Base-by-base conservation (phyloP, 129 eudicot genomes). In the Erigeron canadensis region DNA sequence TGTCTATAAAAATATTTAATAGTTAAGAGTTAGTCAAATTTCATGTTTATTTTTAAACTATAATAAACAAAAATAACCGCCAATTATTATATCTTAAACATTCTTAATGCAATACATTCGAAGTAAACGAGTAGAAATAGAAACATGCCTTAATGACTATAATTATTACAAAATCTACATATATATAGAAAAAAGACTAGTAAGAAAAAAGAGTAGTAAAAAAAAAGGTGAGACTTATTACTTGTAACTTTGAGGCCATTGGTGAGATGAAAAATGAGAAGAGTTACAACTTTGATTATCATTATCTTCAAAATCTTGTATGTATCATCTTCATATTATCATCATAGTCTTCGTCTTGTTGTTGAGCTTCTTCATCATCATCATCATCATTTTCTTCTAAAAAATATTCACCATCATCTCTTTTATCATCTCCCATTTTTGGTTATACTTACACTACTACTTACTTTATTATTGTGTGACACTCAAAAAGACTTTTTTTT, bases 221-320 rank as follows among this genome's bases (percentile, higher is more conserved):
- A n/a, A 68, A 10, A 37, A 0, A 16, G 51, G 6, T 11, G n/a
- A 23, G n/a, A n/a, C 71, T 77, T 22, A 77, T n/a, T n/a, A n/a
- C 81, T 77, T 71, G 60, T 77, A 77, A 70, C 81, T 77, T 69
- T 77, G 81, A 48, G 81, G 81, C 81, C 81, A 77, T 70, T 77
- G 81, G 71, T 2, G 70, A 54, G 81, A 77, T 13, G 72, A 70
- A 66, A 77, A 77, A 77, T 70, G 76, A 40, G 81, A 77, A 19
- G 75, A 75, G 43, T 5, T 21, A 6, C 70, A 64, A 62, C 77
- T 77, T 51, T 15, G 76, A 42, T 71, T 16, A 44, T 63, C 67
- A 63, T 51, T 71, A 50, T 50, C 53, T 2, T 74, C 42, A 13
- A 7, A 18, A 15, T 44, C 68, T 5, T 7, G 41, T 5, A 60